Evolutionary conservation across 2,329 filamentous ascomycete species (phyloP), one percentile per base, ranked within the genome.

Genomic region (Botrytis paeoniae): DNA sequence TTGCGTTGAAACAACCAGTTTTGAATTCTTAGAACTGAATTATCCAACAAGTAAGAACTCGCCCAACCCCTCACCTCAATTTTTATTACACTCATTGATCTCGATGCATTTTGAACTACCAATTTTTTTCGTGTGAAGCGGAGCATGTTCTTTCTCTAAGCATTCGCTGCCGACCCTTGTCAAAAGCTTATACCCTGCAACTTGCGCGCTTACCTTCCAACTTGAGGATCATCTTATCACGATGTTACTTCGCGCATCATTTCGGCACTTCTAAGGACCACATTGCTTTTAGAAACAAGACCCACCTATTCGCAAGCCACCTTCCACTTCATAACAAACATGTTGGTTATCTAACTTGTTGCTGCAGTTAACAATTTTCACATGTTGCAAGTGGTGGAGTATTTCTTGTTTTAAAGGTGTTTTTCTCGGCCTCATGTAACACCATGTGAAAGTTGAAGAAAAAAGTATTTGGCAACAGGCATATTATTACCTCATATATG

Each of bases 151-250:
- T 41, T 41, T n/a, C 9, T 41, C 43, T 63, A 63, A 29, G 37
- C 61, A 41, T 32, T 32, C 29, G 10, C 32, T 51, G 41, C 41
- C 25, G 51, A 35, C 22, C 32, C 22, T 51, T 65, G 32, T 45
- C 25, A 48, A 37, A 25, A 22, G 25, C 45, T 35, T 22, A 37
- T 65, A 51, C 63, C 63, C 63, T n/a, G 60, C 37, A 45, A 37
- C 63, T 65, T 6, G 22, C 64, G 64, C 45, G 64, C 64, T 39
- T 66, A 66, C 64, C 35, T 39, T 54, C 64, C 64, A 37, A 66
- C 32, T 54, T 54, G 41, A 54, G 45, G 45, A 18, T 48, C 45
- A 54, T 12, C 45, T 51, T 65, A 65, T 65, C 43, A 65, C 43
- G 29, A 65, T 22, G 35, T 41, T 62, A 62, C 57, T 59, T 59